Base-by-base conservation (phyloP, 2,329 filamentous ascomycete species). In the Penicillium brevicompactum region DNA sequence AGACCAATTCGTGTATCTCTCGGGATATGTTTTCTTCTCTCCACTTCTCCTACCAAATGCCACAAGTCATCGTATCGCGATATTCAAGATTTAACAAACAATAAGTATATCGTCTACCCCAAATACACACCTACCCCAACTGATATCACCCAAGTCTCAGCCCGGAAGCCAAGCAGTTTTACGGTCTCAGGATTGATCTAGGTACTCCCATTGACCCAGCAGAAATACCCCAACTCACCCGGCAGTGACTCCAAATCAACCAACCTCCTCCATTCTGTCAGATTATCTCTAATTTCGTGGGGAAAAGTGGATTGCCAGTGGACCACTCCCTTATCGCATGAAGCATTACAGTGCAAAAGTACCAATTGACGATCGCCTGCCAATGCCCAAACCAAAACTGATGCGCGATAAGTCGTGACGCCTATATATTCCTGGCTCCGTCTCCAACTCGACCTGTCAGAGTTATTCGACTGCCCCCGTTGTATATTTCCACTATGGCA, bases 401-500 rank as follows among this genome's bases (percentile, higher is more conserved):
- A 11, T 27, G 24, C 32, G 14, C 32, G 32, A 34, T 34, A 34
- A 34, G 11, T 34, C 11, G 32, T 34, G 32, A 34, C 10, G 14
- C 38, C 16, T 41, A 41, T 41, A 41, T 41, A 41, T 21, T 16
- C 38, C 38, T 2, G 16, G 4, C 10, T 14, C 14, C 34, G 21
- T 4, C 16, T 50, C 13, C 30, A 50, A 34, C 8, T 44, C 22
- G 24, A 27, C 5, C 3, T 27, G 24, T 27, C 24, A 27, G 8
- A 27, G 24, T 8, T 34, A 14, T 10, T 13, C 10, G 9, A 10
- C 31, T 34, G 30, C 31, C 9, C 13, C 5, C 4, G 13, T 13
- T n/a, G 14, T 16, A 22, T 34, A 46, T 44, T 31, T 52, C 46
- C 41, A 46, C 5, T 27, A 62, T 60, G 54, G 48, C 54, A 10